These are phyloP conservation scores for Taiozyma onychis DNA, from an alignment of 1,139 yeast genomes.

Conservation along the genomic window DNA sequence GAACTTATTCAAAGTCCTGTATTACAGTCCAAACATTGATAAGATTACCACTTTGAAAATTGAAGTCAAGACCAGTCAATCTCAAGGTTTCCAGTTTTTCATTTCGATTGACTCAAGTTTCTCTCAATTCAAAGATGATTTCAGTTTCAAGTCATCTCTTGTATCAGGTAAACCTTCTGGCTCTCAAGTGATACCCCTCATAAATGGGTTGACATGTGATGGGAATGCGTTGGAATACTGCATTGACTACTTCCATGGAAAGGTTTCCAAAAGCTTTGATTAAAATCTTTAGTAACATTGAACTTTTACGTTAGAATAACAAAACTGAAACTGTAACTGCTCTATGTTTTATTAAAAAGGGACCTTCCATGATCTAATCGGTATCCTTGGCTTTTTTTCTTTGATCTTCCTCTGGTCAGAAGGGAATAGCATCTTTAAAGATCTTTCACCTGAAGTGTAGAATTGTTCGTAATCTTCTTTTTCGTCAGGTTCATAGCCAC, in stretches of 20 bases:
- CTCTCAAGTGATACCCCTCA: slow-evolving; percentile 10
- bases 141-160: slow-evolving; percentile 6
- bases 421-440: slow-evolving; percentile 12
- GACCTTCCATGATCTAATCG: slow-evolving; percentile 12
- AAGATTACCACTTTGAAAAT: neutral
- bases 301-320: neutral
- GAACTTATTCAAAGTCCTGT: slow-evolving; percentile 16
- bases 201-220: slow-evolving; percentile 15
- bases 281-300: neutral
- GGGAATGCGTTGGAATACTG: slow-evolving; percentile 11
- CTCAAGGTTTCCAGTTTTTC: neutral
- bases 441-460: slow-evolving; percentile 9
- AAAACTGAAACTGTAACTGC: neutral
- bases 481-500: neutral
- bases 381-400: slow-evolving; percentile 1
- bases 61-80: neutral
- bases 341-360: slow-evolving; percentile 7
- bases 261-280: neutral
- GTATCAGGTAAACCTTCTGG: slow-evolving; percentile 2
- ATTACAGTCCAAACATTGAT: slow-evolving; percentile 9
- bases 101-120: neutral
- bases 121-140: slow-evolving; percentile 7
- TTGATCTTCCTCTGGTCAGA: slow-evolving; percentile 7
- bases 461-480: neutral
- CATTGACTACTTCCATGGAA: slow-evolving; percentile 15